These are phyloP conservation scores for Cercophora samala DNA, from an alignment of 495 filamentous ascomycete genomes.

Conservation along the genomic window DNA sequence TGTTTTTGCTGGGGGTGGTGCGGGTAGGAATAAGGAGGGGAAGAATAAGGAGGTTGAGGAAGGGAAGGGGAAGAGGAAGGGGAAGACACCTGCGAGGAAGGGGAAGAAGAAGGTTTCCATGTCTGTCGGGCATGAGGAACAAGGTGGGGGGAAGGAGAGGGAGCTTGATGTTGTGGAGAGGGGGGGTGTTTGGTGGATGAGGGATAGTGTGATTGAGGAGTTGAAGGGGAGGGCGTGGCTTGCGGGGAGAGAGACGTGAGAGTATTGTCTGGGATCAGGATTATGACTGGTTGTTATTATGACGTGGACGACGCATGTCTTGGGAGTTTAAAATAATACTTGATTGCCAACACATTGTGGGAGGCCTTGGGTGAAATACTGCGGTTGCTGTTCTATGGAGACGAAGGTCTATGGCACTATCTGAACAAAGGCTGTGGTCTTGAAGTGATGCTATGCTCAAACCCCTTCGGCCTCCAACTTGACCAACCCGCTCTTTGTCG, in stretches of 20 bases:
- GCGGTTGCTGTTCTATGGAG: no score
- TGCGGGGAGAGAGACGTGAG: conserved; percentile 28
- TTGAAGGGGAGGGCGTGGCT: conserved; percentile 57
- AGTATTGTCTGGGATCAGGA: neutral
- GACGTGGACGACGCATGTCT: neutral
- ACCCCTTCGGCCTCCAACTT: neutral
- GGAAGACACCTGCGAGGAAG: conserved; percentile 20
- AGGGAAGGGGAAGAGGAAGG: conserved; percentile 31
- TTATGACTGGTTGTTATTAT: neutral
- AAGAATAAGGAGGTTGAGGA: conserved; percentile 23
- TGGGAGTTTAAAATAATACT: neutral
- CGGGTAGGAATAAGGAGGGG: conserved; percentile 4
- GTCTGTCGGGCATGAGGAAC: conserved; percentile 10
- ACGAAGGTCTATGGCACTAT: no score
- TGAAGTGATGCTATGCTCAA: no score
- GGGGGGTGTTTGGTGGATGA: conserved; percentile 46
- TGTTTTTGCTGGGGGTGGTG: conserved; percentile 10
- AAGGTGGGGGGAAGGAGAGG: conserved; percentile 18
- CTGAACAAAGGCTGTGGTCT: no score
- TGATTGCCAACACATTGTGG: no score
- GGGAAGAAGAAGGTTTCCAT: conserved; percentile 33
- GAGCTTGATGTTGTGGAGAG: conserved; percentile 5
- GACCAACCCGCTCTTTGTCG: conserved; percentile 2
- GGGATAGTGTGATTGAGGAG: conserved; percentile 51
- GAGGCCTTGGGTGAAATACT: no score